These are phyloP conservation scores for Mortierella hygrophila DNA, from an alignment of 192 early-diverging fungal genomes.

Conservation along the genomic window DNA sequence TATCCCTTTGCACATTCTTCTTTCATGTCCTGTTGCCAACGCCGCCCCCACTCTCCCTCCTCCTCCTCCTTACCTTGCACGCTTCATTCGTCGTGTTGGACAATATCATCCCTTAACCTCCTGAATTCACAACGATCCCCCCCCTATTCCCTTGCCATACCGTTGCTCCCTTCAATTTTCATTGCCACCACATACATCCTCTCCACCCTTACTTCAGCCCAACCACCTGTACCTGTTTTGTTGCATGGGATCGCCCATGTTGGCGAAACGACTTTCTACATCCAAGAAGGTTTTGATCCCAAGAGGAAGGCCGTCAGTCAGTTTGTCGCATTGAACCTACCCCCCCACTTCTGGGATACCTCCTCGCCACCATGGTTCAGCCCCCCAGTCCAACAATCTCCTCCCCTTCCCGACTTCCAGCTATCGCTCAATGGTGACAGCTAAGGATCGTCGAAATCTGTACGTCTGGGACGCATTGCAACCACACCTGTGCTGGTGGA, in stretches of 20 bases:
- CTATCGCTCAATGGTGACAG: not conserved
- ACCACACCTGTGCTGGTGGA: not conserved
- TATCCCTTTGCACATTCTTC: no score
- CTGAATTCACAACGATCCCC: no score
- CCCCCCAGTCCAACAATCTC: not conserved
- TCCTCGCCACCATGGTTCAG: not conserved
- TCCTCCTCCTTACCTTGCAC: no score
- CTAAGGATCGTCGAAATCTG: not conserved
- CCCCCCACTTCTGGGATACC: not conserved
- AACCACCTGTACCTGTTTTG: not conserved
- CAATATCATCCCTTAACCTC: no score
- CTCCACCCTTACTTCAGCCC: not conserved
- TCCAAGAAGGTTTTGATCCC: not conserved
- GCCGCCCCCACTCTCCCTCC: no score
- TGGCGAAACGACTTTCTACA: not conserved
- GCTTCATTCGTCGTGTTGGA: no score
- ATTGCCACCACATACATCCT: not conserved
- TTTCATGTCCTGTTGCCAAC: no score
- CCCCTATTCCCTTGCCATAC: no score
- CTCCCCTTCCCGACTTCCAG: not conserved
- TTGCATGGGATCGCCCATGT: not conserved
- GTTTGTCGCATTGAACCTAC: not conserved
- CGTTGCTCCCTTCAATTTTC: no score
- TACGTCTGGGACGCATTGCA: not conserved
- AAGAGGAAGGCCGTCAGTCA: not conserved